Evolutionary conservation across 2,329 filamentous ascomycete genomes (phyloP), one percentile per base, ranked within the genome.

Genomic region (Colletotrichum sp.): DNA sequence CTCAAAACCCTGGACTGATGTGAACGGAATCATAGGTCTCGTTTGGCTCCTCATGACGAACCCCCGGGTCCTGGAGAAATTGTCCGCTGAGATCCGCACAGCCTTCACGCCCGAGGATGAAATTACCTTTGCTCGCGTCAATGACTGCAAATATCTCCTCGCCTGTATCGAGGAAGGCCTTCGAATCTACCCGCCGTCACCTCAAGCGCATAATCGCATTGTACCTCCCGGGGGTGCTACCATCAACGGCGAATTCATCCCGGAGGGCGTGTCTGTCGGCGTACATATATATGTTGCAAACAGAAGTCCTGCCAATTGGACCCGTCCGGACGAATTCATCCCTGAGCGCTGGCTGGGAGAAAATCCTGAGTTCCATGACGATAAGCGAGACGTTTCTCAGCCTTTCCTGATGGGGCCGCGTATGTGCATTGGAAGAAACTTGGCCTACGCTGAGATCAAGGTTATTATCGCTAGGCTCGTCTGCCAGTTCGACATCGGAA

Each of bases 361-460:
- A 13, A 51, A 72, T 7, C 7, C 33, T 6, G 21, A 33, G 24
- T 64, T 64, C 27, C 66, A 18, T 4, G n/a, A 34, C 4, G 59
- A 76, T 15, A 87, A 90, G 73, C 82, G 80, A 33, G 84, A 85
- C 1, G 83, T 82, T 5, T 81, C 86, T 69, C 85, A 88, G 77
- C 85, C 88, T 1, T 89, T 90, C 73, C 83, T 83, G 6, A 58
- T 86, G 5, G 87, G 88, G 0, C 84, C 87, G 8, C 79, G 87
- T 2, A 86, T 87, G 55, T 89, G 88, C 70, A 81, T 89, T 33
- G 88, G 87, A 1, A 82, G 81, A 71, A 88, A 88, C 69, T 81
- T 87, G 27, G 87, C 87, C 1, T 86, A 86, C 62, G 82, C 82
- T 4, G 87, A 89, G 76, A 86, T 89, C 82, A 84, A 87, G 2